Evolutionary conservation across 768 basidiomycete genomes (phyloP).

Genomic region (Mycena chlorophos): DNA sequence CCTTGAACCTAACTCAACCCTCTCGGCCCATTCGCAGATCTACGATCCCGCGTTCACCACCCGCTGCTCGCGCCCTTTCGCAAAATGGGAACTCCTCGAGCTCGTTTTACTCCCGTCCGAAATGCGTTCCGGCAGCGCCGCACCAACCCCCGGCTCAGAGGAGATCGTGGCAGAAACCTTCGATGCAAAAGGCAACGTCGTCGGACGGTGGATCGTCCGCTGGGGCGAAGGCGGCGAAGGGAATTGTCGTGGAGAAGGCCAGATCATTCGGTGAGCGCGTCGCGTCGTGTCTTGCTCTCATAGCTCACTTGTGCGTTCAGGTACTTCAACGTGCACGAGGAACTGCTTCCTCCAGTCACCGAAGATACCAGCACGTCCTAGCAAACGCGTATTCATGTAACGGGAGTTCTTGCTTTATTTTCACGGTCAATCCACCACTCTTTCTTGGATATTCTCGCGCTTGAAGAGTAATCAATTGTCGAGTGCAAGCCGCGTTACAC

Average conservation of each 20-base stretch:
- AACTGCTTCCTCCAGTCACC: conserved; percentile 31
- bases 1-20: no score
- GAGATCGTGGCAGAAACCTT: conserved; percentile 82
- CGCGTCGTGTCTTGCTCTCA: no score
- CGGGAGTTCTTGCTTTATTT: no score
- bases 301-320: no score
- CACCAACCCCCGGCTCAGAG: conserved; percentile 52
- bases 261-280: conserved; percentile 59
- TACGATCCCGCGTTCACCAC: conserved; percentile 75
- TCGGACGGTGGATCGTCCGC: conserved; percentile 77
- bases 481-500: no score
- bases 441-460: no score
- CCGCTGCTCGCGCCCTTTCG: conserved; percentile 66
- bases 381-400: no score
- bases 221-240: conserved; percentile 72
- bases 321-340: conserved; percentile 51
- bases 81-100: conserved; percentile 76
- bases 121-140: conserved; percentile 33
- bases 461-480: no score
- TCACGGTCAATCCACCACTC: no score
- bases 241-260: conserved; percentile 61
- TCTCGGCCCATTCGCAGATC: no score
- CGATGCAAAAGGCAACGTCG: conserved; percentile 54
- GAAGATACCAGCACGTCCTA: no score
- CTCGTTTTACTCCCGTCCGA: conserved; percentile 50